phyloP scores from a whole-genome alignment of 805 yeast genomes.

The Maudiozyma pseudohumilis region DNA sequence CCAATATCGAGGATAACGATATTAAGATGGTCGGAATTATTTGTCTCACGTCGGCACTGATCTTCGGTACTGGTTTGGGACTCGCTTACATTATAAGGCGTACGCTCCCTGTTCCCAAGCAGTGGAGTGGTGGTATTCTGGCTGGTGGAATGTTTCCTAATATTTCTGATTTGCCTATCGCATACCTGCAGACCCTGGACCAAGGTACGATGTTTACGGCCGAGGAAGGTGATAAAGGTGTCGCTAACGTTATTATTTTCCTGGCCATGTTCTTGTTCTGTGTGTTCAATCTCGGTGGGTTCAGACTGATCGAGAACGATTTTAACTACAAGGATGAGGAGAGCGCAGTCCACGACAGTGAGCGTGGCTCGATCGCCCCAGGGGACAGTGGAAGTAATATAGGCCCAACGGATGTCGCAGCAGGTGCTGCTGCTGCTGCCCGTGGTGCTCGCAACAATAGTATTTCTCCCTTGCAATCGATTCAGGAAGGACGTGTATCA shows the following conservation, averaged over 20 bases:
- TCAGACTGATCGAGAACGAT: constrained; percentile 60
- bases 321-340: constrained; percentile 33
- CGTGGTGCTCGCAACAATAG: not conserved
- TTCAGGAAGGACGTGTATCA: not conserved
- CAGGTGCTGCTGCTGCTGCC: not conserved
- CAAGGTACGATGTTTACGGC: constrained; percentile 47
- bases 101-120: constrained; percentile 42
- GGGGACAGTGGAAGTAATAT: not conserved
- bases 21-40: constrained; percentile 63
- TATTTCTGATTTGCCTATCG: constrained; percentile 69
- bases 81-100: constrained; percentile 32
- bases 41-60: constrained; percentile 39
- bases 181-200: constrained; percentile 60
- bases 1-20: constrained; percentile 51
- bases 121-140: constrained; percentile 63
- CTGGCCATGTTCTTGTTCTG: constrained; percentile 53
- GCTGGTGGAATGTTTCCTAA: constrained; percentile 67
- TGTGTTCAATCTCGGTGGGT: constrained; percentile 71
- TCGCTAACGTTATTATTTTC: constrained; percentile 74
- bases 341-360: constrained; percentile 7
- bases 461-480: not conserved
- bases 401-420: not conserved
- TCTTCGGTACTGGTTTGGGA: constrained; percentile 41
- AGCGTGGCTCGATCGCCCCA: not conserved
- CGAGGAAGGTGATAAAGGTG: constrained; percentile 61